Conservation (phyloP, 2,329 filamentous ascomycete genomes). For the Onygenales sp. region DNA sequence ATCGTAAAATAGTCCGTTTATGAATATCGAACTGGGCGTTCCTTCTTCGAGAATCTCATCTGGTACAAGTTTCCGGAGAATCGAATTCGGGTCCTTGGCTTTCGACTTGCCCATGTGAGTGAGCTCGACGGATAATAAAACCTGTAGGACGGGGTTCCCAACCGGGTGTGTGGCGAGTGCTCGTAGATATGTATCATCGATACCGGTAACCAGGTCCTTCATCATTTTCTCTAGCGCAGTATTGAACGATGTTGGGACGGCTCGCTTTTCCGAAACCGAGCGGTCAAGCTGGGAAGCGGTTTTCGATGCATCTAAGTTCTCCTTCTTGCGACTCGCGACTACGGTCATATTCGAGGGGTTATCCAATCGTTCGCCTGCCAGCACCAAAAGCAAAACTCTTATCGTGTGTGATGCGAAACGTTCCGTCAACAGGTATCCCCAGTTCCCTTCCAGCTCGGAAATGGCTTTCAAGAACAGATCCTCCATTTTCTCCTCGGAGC, state of each 20-base stretch:
- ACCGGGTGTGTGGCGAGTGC: constrained; percentile 81
- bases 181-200: constrained; percentile 72
- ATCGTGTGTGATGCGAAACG: constrained; percentile 84
- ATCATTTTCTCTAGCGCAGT: constrained; percentile 75
- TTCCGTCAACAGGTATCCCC: constrained; percentile 78
- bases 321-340: constrained; percentile 88
- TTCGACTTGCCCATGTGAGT: constrained; percentile 59
- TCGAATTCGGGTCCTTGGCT: constrained; percentile 54
- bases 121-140: constrained; percentile 80
- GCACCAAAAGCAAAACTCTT: constrained; percentile 71
- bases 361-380: constrained; percentile 73
- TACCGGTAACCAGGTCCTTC: constrained; percentile 58
- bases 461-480: constrained; percentile 73
- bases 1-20: constrained; percentile 83
- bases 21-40: constrained; percentile 65
- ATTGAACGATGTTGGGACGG: constrained; percentile 70
- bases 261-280: constrained; percentile 35
- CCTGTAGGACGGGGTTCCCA: constrained; percentile 86
- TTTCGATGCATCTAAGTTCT: constrained; percentile 57
- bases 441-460: constrained; percentile 76
- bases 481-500: constrained; percentile 59
- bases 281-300: constrained; percentile 42
- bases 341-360: constrained; percentile 59
- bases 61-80: constrained; percentile 70
- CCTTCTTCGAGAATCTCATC: constrained; percentile 67